These are phyloP conservation scores for Moesziomyces parantarcticus DNA, from an alignment of 1,284 basidiomycete genomes.

Conservation along the genomic window DNA sequence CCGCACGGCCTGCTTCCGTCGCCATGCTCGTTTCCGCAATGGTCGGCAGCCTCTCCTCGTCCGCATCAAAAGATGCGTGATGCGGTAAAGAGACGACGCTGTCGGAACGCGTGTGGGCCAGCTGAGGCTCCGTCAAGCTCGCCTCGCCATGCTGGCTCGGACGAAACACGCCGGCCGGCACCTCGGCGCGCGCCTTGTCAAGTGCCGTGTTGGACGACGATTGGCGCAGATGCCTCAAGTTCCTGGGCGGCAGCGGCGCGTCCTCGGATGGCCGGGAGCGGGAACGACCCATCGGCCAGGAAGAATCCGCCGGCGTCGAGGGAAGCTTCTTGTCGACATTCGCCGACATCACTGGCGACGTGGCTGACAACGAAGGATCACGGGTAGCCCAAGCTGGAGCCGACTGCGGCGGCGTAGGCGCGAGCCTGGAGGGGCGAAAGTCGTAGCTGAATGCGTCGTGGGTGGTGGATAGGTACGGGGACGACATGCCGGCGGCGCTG, in stretches of 20 bases:
- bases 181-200: slow-evolving; percentile 13
- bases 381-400: slow-evolving; percentile 5
- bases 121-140: not conserved
- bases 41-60: slow-evolving; percentile 13
- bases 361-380: slow-evolving; percentile 16
- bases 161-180: slow-evolving; percentile 18
- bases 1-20: not conserved
- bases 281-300: slow-evolving; percentile 3
- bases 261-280: slow-evolving; percentile 24
- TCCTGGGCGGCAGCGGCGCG: slow-evolving; percentile 21
- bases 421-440: slow-evolving; percentile 29
- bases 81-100: not conserved
- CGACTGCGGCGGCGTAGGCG: slow-evolving; percentile 23
- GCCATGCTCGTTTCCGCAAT: slow-evolving; percentile 2
- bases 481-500: slow-evolving; percentile 35
- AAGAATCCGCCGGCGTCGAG: slow-evolving; percentile 2
- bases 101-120: not conserved
- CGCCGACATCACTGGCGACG: slow-evolving; percentile 11
- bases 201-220: slow-evolving; percentile 26
- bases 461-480: slow-evolving; percentile 16
- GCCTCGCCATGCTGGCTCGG: not conserved
- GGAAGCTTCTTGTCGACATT: slow-evolving; percentile 25
- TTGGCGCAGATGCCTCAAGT: slow-evolving; percentile 36
- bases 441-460: slow-evolving; percentile 27
- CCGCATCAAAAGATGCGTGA: not conserved